phyloP scores from a whole-genome alignment of 305 asterid species.

The Fraxinus ornus region DNA sequence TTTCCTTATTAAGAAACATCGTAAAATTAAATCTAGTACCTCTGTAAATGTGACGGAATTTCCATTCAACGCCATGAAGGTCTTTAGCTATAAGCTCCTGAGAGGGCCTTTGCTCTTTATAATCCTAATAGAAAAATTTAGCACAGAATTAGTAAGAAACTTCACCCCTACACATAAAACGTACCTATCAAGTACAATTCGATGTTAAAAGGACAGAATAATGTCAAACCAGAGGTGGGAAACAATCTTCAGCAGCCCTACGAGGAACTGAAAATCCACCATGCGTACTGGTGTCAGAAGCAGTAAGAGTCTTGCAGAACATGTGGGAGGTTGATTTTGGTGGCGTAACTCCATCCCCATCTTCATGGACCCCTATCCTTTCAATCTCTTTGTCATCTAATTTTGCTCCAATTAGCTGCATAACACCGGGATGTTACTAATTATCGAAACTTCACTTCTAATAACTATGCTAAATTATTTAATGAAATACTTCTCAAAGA shows the following conservation, averaged over 20 bases:
- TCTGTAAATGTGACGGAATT: constrained; percentile 94
- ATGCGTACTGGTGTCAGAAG: constrained; percentile 98
- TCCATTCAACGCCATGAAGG: constrained; percentile 96
- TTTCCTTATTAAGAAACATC: constrained; percentile 8
- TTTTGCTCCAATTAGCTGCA: constrained; percentile 45
- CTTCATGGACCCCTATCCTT: constrained; percentile 45
- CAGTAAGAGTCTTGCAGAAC: constrained; percentile 99
- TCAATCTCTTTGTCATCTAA: constrained; percentile 64
- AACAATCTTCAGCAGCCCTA: constrained; percentile 99
- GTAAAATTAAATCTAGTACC: constrained; percentile 40
- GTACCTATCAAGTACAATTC: neutral
- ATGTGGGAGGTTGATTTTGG: constrained; percentile 82
- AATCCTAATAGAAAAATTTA: constrained; percentile 48
- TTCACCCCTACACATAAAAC: constrained; percentile 2
- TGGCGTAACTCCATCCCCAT: constrained; percentile 51
- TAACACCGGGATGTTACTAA: neutral
- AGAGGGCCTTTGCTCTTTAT: constrained; percentile 94
- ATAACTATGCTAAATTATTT: neutral
- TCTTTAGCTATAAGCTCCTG: constrained; percentile 95
- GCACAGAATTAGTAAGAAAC: constrained; percentile 14
- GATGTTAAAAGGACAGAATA: neutral
- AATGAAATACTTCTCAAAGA: neutral
- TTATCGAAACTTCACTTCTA: neutral
- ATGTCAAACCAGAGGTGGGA: constrained; percentile 84
- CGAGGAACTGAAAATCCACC: constrained; percentile 99